Evolutionary conservation across 1,284 basidiomycete genomes (phyloP).

Genomic region (Schizophyllum commune): DNA sequence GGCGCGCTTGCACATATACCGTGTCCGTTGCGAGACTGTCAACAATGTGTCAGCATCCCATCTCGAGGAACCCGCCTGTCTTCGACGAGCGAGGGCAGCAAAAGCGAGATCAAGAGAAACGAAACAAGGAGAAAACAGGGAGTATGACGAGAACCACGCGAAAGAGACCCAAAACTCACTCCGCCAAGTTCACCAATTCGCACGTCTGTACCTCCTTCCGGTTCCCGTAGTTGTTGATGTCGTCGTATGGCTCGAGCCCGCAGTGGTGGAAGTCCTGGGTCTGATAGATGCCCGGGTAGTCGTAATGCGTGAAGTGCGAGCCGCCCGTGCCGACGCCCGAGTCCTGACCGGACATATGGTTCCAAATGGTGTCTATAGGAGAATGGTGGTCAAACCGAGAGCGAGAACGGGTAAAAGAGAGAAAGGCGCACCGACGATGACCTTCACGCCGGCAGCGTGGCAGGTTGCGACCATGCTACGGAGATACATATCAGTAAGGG

Average conservation of each 20-base stretch:
- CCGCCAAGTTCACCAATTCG: constrained; percentile 47
- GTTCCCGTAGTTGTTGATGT: constrained; percentile 50
- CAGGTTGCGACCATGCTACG: constrained; percentile 49
- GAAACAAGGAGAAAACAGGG: too few species aligned
- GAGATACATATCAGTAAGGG: neutral
- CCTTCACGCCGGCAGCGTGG: constrained; percentile 51
- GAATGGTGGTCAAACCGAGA: neutral
- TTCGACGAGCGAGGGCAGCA: neutral
- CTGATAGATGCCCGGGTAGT: constrained; percentile 50
- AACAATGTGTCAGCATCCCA: neutral
- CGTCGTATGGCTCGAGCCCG: constrained; percentile 42
- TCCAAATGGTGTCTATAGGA: constrained; percentile 48
- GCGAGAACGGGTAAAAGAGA: constrained; percentile 13
- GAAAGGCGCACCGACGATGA: constrained; percentile 44
- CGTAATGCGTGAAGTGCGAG: constrained; percentile 46
- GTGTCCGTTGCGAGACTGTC: constrained; percentile 52
- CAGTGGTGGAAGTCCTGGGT: constrained; percentile 57
- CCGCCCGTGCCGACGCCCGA: constrained; percentile 46
- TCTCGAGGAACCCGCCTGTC: neutral
- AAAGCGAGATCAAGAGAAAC: too few species aligned
- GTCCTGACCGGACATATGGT: constrained; percentile 52
- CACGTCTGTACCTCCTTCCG: constrained; percentile 53
- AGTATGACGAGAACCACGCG: too few species aligned
- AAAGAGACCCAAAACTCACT: constrained; percentile 29
- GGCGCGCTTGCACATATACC: constrained; percentile 42